Evolutionary conservation across 805 yeast species (phyloP), one percentile per base, ranked within the genome.

Genomic region (Metschnikowia baotianmanensis): DNA sequence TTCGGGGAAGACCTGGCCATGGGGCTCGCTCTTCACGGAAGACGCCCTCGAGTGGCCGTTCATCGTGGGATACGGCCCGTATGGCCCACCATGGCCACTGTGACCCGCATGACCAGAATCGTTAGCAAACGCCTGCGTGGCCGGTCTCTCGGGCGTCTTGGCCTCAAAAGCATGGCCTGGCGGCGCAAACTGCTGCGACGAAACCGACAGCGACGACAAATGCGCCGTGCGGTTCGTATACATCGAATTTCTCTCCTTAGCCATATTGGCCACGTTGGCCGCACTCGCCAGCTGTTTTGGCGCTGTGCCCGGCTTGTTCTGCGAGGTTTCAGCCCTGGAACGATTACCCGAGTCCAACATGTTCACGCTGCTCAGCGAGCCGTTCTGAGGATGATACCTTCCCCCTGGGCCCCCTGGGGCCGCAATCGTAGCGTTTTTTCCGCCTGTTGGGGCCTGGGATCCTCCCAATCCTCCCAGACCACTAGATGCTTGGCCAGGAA

Each of bases 131-230:
- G n/a, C n/a, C n/a, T n/a, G n/a, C n/a, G n/a, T n/a, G n/a, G n/a
- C 31, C 12, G 16, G 17, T 21, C 17, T 19, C 7, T 5, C 11
- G 5, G 34, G 34, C n/a, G 30, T 15, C 1, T 1, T 2, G 4
- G 20, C 15, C 10, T 22, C 34, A 17, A 34, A 11, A 11, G 11
- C 19, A 12, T 9, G 32, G 32, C 36, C 28, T 12, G 31, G 26
- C 10, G 17, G 9, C 9, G 22, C 8, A 9, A 28, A 23, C 26
- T 28, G 27, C 11, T 48, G 48, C 1, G 61, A 56, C 7, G 46
- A 45, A 5, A 55, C 37, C 17, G 62, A 58, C 41, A 56, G 52
- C 5, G 49, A 34, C 8, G 59, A 51, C 9, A 49, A 21, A 10
- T 51, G 52, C 5, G 50, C 58, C 6, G 45, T 24, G 6, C 43